Conservation (phyloP, 1,284 basidiomycete species). For the Austroboletus novae-zelandiae region DNA sequence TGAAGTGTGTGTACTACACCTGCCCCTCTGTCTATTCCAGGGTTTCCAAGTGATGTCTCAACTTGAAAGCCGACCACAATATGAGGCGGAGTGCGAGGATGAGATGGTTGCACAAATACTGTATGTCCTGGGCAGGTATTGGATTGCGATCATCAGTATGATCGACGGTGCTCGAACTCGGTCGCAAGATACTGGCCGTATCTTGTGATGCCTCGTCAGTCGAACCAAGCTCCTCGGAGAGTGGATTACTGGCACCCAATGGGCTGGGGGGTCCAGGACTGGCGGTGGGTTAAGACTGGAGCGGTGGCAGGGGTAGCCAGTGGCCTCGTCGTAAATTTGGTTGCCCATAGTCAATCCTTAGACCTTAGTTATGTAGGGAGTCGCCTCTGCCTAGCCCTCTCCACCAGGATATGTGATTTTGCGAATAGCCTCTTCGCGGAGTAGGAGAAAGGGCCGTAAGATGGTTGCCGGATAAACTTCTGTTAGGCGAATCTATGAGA, state of each 20-base stretch:
- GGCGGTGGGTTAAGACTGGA: too few relatives aligned
- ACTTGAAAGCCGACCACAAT: not conserved
- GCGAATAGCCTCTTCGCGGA: slow-evolving; percentile 13
- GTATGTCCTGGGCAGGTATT: not conserved
- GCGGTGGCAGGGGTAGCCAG: too few relatives aligned
- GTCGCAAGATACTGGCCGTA: not conserved
- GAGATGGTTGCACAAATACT: not conserved
- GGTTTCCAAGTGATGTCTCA: not conserved
- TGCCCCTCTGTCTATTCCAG: not conserved
- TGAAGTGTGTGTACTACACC: not conserved
- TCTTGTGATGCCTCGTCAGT: not conserved
- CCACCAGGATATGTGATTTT: not conserved
- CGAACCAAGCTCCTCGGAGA: slow-evolving; percentile 17
- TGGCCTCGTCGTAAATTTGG: too few relatives aligned
- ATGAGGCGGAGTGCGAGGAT: slow-evolving; percentile 1
- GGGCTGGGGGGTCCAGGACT: too few relatives aligned
- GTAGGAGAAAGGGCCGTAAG: slow-evolving; percentile 7
- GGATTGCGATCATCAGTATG: not conserved
- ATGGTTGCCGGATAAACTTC: slow-evolving; percentile 23
- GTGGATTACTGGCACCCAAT: slow-evolving; percentile 12
- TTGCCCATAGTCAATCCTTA: too few relatives aligned
- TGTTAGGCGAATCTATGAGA: slow-evolving; percentile 18
- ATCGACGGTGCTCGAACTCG: slow-evolving; percentile 1
- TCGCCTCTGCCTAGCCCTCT: too few relatives aligned
- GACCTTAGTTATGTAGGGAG: too few relatives aligned